Evolutionary conservation across 257 asterid genomes (phyloP), one percentile per base, ranked within the genome.

Genomic region (Nicotiana benthamiana): DNA sequence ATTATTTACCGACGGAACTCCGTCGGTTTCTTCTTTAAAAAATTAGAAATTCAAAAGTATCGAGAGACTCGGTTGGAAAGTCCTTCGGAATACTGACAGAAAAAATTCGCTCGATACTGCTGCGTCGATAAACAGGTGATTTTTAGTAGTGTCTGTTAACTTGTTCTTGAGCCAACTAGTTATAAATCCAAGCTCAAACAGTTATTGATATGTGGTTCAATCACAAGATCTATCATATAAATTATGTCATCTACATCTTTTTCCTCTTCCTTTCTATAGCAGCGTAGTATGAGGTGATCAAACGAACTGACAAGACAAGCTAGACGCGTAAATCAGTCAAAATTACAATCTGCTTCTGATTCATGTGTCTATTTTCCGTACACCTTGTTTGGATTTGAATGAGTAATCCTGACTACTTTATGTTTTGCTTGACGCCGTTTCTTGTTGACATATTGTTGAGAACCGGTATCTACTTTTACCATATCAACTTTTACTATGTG

Each of bases 401-500:
- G 88, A 1, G 91, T 87, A 17, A 92, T 87, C 88, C 90, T 90
- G 5, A 94, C 88, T 18, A 92, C 89, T 75, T 85, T 90, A 77
- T 83, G 89, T 64, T 85, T 87, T 4, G 88, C 68, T 79, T 82
- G 89, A 78, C 80, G 63, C 56, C 79, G 18, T 81, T 82, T 86
- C 82, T 76, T 85, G 77, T 85, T 83, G 72, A 30, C 75, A 72
- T 67, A 81, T 74, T 87, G 80, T 32, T 83, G 89, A 9, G 88
- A 8, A 51, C 24, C 59, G 32, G 67, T 82, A 28, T 84, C 84
- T 75, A 62, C 85, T 84, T 88, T 95, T 57, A 89, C 85, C 91
- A 93, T 61, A 72, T 95, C 97, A 68, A 89, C 98, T 81, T 90
- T 95, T 88, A 95, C 99, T 59, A 95, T 92, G 83, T 95, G 99